Percentiles rank a stretch among this genome's conserved stretches.
Conservation (phyloP, 2,329 filamentous ascomycete genomes). For the Cercospora janseana region DNA sequence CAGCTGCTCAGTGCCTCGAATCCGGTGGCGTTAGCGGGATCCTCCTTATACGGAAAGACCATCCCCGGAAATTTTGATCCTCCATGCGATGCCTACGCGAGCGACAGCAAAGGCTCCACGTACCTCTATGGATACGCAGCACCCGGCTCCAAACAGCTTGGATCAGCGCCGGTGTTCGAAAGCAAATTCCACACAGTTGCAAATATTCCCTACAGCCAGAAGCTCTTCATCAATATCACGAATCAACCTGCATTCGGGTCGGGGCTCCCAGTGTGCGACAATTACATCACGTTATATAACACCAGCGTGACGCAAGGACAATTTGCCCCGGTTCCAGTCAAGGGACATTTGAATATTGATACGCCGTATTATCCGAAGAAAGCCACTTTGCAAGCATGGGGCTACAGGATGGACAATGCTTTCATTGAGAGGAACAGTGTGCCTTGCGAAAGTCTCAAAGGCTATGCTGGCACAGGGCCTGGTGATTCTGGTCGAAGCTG, state of each 20-base stretch:
- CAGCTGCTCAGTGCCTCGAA: constrained; percentile 15
- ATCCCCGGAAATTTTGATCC: constrained; percentile 17
- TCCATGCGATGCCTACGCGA: constrained; percentile 18
- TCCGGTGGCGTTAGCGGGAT: constrained; percentile 10
- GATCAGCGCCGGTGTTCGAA: constrained; percentile 13
- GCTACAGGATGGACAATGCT: constrained; percentile 17
- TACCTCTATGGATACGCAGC: constrained; percentile 12
- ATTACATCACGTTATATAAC: constrained; percentile 20
- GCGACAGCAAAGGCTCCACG: constrained; percentile 3
- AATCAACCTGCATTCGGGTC: constrained; percentile 20
- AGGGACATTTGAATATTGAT: constrained; percentile 14
- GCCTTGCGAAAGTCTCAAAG: constrained; percentile 14
- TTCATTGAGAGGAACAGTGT: constrained; percentile 19
- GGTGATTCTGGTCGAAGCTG: constrained; percentile 5
- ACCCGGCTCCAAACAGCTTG: constrained; percentile 6
- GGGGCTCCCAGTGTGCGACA: constrained; percentile 12
- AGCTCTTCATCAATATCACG: constrained; percentile 20
- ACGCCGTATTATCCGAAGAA: constrained; percentile 16
- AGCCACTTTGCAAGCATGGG: constrained; percentile 11
- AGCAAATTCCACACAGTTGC: constrained; percentile 3
- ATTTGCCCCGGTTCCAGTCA: constrained; percentile 15
- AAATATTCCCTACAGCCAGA: constrained; percentile 12
- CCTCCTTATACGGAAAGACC: constrained; percentile 8
- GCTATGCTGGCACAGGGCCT: constrained; percentile 17
- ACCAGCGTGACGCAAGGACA: constrained; percentile 16